phyloP scores from a whole-genome alignment of 345 rosid genomes.

The Ailanthus altissimus region DNA sequence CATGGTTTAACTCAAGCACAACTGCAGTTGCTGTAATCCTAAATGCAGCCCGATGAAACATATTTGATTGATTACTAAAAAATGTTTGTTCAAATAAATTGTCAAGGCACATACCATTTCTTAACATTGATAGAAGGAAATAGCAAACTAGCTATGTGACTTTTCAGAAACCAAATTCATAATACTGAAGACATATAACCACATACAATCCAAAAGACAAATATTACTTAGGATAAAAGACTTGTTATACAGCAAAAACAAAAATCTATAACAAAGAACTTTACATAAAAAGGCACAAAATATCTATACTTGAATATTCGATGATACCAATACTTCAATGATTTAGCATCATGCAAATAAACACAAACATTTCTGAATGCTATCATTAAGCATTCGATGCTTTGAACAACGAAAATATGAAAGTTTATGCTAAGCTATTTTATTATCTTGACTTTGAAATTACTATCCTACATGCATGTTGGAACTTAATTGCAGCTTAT shows the following conservation, averaged over 20 bases:
- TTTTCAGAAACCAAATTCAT: neutral
- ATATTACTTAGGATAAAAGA: too few relatives aligned
- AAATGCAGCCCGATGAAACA: constrained; percentile 62
- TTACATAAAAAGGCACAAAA: too few relatives aligned
- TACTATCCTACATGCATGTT: neutral
- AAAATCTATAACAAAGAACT: neutral
- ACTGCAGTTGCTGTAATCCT: constrained; percentile 83
- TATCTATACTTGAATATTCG: too few relatives aligned
- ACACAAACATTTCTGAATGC: too few relatives aligned
- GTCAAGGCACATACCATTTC: neutral
- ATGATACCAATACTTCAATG: too few relatives aligned
- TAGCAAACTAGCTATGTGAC: neutral
- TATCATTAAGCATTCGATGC: neutral
- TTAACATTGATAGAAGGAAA: neutral
- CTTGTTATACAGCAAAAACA: neutral
- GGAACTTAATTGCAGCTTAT: neutral
- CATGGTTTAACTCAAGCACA: constrained; percentile 83
- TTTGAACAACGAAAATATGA: neutral
- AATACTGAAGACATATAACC: neutral
- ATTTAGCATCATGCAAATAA: too few relatives aligned
- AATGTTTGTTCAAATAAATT: neutral
- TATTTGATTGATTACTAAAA: constrained; percentile 15
- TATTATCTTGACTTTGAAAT: neutral
- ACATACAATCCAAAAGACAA: too few relatives aligned
- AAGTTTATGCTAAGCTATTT: neutral